A percentile compares a stretch with the other conserved stretches of the same genome.
Conservation (phyloP, 805 yeast genomes). For the Zygosaccharomyces lentus region DNA sequence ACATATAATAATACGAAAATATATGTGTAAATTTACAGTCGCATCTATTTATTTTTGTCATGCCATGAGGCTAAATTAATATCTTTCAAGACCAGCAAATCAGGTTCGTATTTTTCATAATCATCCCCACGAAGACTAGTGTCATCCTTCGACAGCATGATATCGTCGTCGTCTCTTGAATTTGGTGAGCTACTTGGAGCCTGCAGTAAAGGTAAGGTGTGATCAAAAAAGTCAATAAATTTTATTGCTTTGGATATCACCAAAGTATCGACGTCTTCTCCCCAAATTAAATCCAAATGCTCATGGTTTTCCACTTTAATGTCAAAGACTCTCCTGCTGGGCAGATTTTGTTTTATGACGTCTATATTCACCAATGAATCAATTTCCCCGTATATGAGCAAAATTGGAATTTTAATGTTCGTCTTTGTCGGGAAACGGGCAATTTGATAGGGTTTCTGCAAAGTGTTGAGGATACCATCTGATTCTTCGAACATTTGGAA, state of each 20-base stretch:
- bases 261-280: conserved; percentile 50
- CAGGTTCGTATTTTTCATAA: background rate
- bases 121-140: background rate
- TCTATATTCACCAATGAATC: conserved; percentile 88
- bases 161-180: conserved; percentile 6
- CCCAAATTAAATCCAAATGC: conserved; percentile 91
- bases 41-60: background rate
- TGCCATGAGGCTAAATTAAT: background rate
- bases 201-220: conserved; percentile 6
- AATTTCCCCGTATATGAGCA: conserved; percentile 68
- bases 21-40: background rate
- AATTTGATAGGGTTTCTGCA: conserved; percentile 36
- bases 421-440: conserved; percentile 53
- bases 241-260: conserved; percentile 43
- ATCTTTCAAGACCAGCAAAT: background rate
- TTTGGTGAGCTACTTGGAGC: conserved; percentile 1
- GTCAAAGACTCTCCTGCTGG: conserved; percentile 45
- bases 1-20: background rate
- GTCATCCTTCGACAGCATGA: conserved; percentile 4
- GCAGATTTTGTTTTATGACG: conserved; percentile 65
- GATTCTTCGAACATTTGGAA: conserved; percentile 89
- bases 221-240: conserved; percentile 34
- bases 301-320: conserved; percentile 69
- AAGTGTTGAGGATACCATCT: conserved; percentile 36
- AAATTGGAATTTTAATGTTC: conserved; percentile 67